phyloP scores from a whole-genome alignment of 371 early-diverging fungal genomes.

The Mucor indicus region DNA sequence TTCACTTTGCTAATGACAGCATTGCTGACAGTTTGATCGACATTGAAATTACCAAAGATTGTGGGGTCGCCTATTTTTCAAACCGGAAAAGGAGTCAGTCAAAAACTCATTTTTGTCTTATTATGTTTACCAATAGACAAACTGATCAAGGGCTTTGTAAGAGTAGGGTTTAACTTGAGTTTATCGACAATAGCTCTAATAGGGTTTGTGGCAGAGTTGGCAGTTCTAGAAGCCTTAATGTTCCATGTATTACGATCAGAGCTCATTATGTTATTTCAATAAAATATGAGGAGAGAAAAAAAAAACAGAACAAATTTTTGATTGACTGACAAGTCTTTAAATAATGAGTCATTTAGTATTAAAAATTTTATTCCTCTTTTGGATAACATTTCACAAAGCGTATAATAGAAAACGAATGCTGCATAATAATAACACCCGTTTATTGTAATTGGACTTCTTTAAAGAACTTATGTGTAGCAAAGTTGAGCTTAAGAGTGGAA shows the following conservation, averaged over 20 bases:
- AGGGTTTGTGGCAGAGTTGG: conserved; percentile 84
- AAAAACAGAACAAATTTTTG: no score
- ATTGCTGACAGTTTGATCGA: conserved; percentile 64
- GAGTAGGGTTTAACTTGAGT: conserved; percentile 68
- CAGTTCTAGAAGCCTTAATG: conserved; percentile 53
- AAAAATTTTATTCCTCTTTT: no score
- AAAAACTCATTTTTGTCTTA: background rate
- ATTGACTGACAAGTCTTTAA: no score
- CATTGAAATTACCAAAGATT: conserved; percentile 88
- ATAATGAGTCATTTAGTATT: no score
- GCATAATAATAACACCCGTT: no score
- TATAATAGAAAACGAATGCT: no score
- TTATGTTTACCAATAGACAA: conserved; percentile 68
- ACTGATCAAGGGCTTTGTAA: conserved; percentile 70
- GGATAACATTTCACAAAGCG: no score
- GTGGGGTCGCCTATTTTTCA: conserved; percentile 76
- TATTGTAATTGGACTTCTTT: no score
- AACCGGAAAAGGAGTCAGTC: no score
- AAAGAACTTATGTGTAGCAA: no score
- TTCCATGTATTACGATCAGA: conserved; percentile 41
- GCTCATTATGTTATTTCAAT: conserved; percentile 22
- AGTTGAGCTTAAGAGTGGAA: no score
- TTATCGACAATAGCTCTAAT: conserved; percentile 85
- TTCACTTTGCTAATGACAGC: conserved; percentile 66
- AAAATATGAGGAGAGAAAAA: no score